These are phyloP conservation scores for Dioscorea cayenensis DNA, from an alignment of 116 monocot species.

Conservation along the genomic window DNA sequence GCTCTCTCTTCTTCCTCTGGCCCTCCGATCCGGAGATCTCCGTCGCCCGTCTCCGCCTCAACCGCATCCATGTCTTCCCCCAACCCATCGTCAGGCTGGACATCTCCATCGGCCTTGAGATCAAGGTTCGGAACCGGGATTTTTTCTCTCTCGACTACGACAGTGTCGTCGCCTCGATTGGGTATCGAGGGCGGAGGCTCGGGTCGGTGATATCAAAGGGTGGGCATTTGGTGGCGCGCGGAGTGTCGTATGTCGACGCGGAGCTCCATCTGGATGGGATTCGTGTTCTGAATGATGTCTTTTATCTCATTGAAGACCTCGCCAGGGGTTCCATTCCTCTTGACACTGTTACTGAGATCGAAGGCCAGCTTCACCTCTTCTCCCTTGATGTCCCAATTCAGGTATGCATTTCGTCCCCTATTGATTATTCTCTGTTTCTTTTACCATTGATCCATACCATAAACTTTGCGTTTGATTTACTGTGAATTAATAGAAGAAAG, in stretches of 20 bases:
- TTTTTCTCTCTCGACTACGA: conserved; percentile 66
- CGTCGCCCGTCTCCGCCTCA: conserved; percentile 50
- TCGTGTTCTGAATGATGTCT: conserved; percentile 38
- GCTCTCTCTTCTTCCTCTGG: conserved; percentile 49
- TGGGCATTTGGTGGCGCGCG: conserved; percentile 47
- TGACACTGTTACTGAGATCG: conserved; percentile 66
- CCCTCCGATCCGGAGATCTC: conserved; percentile 61
- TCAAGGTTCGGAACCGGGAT: conserved; percentile 57
- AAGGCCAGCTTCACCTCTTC: conserved; percentile 44
- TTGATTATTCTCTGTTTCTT: background rate
- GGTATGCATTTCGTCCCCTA: conserved; percentile 13
- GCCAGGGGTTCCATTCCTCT: conserved; percentile 52
- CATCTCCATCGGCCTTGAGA: conserved; percentile 40
- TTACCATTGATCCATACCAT: background rate
- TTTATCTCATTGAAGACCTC: conserved; percentile 75
- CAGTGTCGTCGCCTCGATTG: conserved; percentile 33
- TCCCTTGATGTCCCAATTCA: conserved; percentile 57
- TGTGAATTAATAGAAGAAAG: no score
- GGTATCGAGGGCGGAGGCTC: conserved; percentile 51
- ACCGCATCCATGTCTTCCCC: conserved; percentile 26
- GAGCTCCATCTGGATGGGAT: conserved; percentile 52
- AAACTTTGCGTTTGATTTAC: no score
- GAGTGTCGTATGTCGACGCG: conserved; percentile 67
- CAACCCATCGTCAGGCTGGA: conserved; percentile 26
- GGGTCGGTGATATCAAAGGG: conserved; percentile 42